A percentile compares a stretch with the other conserved stretches of the same genome.
Conservation (phyloP, 2,329 filamentous ascomycete species). For the Corinectria fuckeliana region DNA sequence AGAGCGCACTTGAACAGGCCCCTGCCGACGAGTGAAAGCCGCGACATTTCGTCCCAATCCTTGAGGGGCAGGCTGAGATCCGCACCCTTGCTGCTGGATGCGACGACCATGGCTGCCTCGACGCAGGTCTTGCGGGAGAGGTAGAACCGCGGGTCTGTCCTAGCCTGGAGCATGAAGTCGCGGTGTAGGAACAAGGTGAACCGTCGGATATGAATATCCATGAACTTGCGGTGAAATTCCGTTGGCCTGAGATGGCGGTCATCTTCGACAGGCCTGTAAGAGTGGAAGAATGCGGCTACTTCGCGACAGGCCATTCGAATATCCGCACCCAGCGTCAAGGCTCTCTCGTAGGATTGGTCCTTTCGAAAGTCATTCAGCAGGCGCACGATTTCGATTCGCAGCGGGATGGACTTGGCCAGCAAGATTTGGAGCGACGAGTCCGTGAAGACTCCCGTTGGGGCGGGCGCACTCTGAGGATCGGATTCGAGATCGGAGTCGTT, state of each 20-base stretch:
- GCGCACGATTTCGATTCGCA: constrained; percentile 29
- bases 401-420: constrained; percentile 28
- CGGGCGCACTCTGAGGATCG: background rate
- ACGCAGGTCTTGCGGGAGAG: constrained; percentile 36
- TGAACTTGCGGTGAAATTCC: constrained; percentile 33
- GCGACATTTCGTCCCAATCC: constrained; percentile 32
- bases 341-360: constrained; percentile 30
- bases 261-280: background rate
- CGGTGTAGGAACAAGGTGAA: constrained; percentile 39
- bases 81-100: constrained; percentile 23
- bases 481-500: constrained; percentile 32
- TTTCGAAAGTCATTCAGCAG: constrained; percentile 33
- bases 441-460: constrained; percentile 21
- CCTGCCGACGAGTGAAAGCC: constrained; percentile 34
- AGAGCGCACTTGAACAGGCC: constrained; percentile 36
- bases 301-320: constrained; percentile 33
- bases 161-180: constrained; percentile 37
- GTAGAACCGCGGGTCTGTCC: constrained; percentile 31
- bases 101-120: constrained; percentile 34
- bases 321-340: constrained; percentile 26
- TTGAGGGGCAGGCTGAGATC: constrained; percentile 22
- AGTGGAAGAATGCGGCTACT: constrained; percentile 32
- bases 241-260: constrained; percentile 19
- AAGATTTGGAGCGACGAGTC: constrained; percentile 33
- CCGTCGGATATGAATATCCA: constrained; percentile 35